These are phyloP conservation scores for Leccinum pellstonianum DNA, from an alignment of 768 basidiomycete genomes.

Conservation along the genomic window DNA sequence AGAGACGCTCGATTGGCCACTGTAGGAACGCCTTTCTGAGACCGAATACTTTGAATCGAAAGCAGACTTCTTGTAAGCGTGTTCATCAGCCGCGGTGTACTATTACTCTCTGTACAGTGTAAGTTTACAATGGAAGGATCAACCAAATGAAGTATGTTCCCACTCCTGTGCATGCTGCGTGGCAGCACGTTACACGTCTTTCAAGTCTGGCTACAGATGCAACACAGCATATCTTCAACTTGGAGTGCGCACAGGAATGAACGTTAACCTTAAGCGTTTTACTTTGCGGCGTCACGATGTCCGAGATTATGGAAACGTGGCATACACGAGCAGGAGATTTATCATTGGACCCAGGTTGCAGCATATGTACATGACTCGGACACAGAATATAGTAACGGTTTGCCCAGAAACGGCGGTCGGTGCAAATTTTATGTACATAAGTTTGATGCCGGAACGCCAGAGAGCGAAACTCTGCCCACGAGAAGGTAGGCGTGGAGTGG, in stretches of 20 bases:
- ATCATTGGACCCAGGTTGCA: slow-evolving; percentile 6
- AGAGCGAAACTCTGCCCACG: not conserved
- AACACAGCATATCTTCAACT: not conserved
- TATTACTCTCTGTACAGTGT: slow-evolving; percentile 12
- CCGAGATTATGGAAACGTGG: slow-evolving; percentile 25
- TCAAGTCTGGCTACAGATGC: slow-evolving; percentile 1
- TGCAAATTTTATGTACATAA: slow-evolving; percentile 7
- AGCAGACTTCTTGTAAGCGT: not conserved
- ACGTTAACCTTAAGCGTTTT: not conserved
- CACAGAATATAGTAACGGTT: not conserved
- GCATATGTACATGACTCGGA: not conserved
- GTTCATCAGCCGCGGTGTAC: slow-evolving; percentile 7
- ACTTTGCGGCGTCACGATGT: slow-evolving; percentile 1
- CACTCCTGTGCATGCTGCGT: slow-evolving; percentile 6
- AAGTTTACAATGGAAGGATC: slow-evolving; percentile 13
- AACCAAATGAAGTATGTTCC: slow-evolving; percentile 13
- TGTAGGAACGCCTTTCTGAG: slow-evolving; percentile 37
- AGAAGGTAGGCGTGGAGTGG: not conserved
- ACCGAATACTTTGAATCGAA: not conserved
- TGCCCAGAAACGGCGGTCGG: slow-evolving; percentile 2
- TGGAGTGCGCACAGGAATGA: slow-evolving; percentile 17
- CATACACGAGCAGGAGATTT: slow-evolving; percentile 22
- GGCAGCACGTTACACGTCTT: slow-evolving; percentile 3
- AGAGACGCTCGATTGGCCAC: slow-evolving; percentile 75
- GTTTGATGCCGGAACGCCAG: not conserved